Evolutionary conservation across 371 early-diverging fungal genomes (phyloP).

Genomic region (Apophysomyces variabilis): DNA sequence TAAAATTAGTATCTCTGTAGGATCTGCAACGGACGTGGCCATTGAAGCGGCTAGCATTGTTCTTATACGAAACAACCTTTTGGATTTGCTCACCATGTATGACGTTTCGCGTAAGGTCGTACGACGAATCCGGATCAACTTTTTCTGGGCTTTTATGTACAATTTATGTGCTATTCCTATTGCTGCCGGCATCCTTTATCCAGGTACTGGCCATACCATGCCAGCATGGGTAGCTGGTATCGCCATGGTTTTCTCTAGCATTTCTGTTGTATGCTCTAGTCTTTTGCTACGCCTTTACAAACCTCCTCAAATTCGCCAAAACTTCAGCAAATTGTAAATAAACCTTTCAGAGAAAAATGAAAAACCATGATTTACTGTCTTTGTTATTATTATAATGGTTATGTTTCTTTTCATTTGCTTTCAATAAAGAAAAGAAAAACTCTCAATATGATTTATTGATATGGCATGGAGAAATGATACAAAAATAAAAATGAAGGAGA

Average conservation of each 20-base stretch:
- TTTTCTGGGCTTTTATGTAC: slow-evolving; percentile 83
- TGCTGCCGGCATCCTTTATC: slow-evolving; percentile 79
- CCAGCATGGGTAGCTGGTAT: slow-evolving; percentile 80
- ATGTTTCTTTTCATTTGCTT: background rate
- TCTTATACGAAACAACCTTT: slow-evolving; percentile 70
- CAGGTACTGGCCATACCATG: slow-evolving; percentile 53
- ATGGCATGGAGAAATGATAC: slow-evolving; percentile 10
- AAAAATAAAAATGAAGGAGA: background rate
- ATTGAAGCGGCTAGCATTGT: slow-evolving; percentile 81
- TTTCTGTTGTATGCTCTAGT: slow-evolving; percentile 77
- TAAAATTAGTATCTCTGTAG: slow-evolving; percentile 58
- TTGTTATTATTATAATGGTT: background rate
- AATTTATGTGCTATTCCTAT: slow-evolving; percentile 80
- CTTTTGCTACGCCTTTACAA: slow-evolving; percentile 63
- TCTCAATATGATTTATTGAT: background rate
- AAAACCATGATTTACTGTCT: too few relatives aligned
- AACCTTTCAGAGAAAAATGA: background rate
- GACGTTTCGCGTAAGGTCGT: slow-evolving; percentile 68
- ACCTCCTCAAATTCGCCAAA: slow-evolving; percentile 29
- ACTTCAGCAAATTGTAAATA: background rate
- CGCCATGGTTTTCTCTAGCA: slow-evolving; percentile 82
- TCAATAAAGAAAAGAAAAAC: too few relatives aligned
- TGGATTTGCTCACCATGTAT: slow-evolving; percentile 70
- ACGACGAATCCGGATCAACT: slow-evolving; percentile 75
- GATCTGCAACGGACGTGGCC: slow-evolving; percentile 83